These are phyloP conservation scores for Royoungia palumana DNA, from an alignment of 768 basidiomycete genomes.

Conservation along the genomic window DNA sequence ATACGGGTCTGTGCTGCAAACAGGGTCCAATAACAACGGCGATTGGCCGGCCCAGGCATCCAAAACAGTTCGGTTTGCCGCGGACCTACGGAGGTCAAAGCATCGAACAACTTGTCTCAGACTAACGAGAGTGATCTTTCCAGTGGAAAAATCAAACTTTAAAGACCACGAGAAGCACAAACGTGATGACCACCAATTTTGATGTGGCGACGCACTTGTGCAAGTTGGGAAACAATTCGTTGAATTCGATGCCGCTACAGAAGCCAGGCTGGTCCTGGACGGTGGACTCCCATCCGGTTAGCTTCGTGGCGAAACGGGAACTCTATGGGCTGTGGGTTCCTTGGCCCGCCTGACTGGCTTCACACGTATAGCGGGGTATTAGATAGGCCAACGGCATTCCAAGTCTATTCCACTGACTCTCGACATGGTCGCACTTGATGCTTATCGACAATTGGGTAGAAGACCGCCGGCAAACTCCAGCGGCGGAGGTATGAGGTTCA, in stretches of 20 bases:
- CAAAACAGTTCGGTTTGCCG: slow-evolving; percentile 1
- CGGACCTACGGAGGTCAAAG: slow-evolving; percentile 17
- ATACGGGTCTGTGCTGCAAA: slow-evolving; percentile 6
- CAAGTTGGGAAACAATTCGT: background rate
- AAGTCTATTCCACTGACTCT: slow-evolving; percentile 11
- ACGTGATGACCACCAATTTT: slow-evolving; percentile 1
- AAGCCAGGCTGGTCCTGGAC: background rate
- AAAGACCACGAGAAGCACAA: background rate
- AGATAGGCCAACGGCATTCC: slow-evolving; percentile 3
- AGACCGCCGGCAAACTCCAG: slow-evolving; percentile 13
- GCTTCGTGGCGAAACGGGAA: slow-evolving; percentile 9
- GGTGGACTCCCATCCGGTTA: slow-evolving; percentile 6
- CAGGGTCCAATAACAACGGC: slow-evolving; percentile 7
- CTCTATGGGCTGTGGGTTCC: slow-evolving; percentile 8
- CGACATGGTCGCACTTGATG: slow-evolving; percentile 10
- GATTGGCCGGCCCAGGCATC: slow-evolving; percentile 8
- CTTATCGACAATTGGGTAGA: background rate
- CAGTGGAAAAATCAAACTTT: background rate
- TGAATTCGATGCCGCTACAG: background rate
- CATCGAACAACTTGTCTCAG: background rate
- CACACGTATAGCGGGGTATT: slow-evolving; percentile 10
- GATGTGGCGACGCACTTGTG: background rate
- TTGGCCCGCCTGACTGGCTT: slow-evolving; percentile 2
- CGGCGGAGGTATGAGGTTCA: slow-evolving; percentile 10
- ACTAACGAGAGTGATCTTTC: background rate